Evolutionary conservation across 169 alveolate genomes (phyloP).

Genomic region (Plasmodium gonderi): DNA sequence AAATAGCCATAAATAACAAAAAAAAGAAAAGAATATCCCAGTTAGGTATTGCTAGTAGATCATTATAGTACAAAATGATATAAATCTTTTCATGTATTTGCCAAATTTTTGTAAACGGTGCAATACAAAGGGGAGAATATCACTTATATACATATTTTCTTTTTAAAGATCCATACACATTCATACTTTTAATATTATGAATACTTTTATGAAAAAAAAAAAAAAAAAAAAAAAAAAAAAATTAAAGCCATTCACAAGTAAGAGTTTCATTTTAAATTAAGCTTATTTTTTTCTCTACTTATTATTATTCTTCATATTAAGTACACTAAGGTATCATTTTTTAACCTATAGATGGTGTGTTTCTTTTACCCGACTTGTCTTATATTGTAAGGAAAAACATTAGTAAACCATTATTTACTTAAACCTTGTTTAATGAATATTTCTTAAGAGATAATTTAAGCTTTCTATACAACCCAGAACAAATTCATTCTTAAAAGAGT

Average conservation of each 20-base stretch:
- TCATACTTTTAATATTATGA: too few relatives aligned
- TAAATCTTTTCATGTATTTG: background rate
- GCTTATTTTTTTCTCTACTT: background rate
- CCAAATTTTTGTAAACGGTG: background rate
- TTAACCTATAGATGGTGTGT: background rate
- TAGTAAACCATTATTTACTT: background rate
- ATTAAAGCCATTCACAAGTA: background rate
- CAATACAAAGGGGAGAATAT: background rate
- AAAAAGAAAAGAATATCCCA: background rate
- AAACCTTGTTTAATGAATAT: background rate
- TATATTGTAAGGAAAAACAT: background rate
- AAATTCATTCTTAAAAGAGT: background rate
- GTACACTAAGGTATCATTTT: background rate
- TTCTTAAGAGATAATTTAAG: background rate
- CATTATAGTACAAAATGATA: background rate
- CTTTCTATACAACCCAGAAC: background rate
- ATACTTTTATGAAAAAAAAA: too few relatives aligned
- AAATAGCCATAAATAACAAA: background rate
- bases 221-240: too few relatives aligned
- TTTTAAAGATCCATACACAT: background rate
- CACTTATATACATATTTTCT: background rate
- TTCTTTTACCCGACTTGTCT: background rate
- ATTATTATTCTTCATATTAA: background rate
- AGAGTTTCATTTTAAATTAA: background rate
- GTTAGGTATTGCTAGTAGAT: background rate